phyloP scores from a whole-genome alignment of 176 grass and related monocot genomes.

The Typha latifolia region DNA sequence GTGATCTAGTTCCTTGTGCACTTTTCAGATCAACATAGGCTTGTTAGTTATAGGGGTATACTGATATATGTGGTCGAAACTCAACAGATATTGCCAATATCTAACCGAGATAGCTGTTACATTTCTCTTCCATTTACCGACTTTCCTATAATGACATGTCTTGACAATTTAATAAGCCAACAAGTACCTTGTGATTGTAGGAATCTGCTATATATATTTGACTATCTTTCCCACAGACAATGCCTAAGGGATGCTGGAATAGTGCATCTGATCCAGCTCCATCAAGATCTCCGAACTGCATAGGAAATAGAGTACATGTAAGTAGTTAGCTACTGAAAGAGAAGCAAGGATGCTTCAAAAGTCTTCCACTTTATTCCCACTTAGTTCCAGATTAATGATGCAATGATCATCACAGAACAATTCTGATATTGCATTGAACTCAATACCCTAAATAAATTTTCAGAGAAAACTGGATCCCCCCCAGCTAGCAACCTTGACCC shows the following conservation, averaged over 20 bases:
- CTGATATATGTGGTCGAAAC: no score
- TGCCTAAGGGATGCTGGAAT: constrained; percentile 83
- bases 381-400: not conserved
- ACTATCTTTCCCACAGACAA: constrained; percentile 60
- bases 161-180: not conserved
- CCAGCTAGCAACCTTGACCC: constrained; percentile 87
- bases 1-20: no score
- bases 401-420: not conserved
- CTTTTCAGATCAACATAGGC: no score
- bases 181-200: constrained; percentile 92
- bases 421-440: not conserved
- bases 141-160: no score
- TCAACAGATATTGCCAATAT: no score
- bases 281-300: constrained; percentile 93
- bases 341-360: not conserved
- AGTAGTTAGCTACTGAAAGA: constrained; percentile 7
- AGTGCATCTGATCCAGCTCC: constrained; percentile 67
- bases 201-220: constrained; percentile 93
- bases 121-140: no score
- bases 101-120: no score
- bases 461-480: constrained; percentile 72
- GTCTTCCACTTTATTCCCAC: not conserved
- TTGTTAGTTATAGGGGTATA: no score
- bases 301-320: constrained; percentile 1
- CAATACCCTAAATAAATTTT: constrained; percentile 96